Evolutionary conservation across 139 green algal genomes (phyloP), one percentile per base, ranked within the genome.

Genomic region (Parachlorella kessleri): DNA sequence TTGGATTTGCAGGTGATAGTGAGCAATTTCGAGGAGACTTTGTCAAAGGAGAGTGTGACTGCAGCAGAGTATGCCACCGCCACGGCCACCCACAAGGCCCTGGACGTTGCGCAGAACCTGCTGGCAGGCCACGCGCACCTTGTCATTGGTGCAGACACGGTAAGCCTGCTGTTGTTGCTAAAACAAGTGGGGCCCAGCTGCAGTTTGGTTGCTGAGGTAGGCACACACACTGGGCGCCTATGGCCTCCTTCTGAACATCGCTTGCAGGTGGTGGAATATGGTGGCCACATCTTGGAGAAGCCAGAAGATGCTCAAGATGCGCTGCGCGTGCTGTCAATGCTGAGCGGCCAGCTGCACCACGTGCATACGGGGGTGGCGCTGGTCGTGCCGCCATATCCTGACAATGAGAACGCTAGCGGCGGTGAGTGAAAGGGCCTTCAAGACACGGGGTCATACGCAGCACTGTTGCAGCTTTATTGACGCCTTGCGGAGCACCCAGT

Each of bases 311-410:
- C 74, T 0, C 63, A 36, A 0, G 86, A 98, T 55, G 94, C 94
- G 1, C 79, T 73, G 21, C 36, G 37, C 26, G 94, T 97, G 92
- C 83, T 98, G 30, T 26, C 6, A 69, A 89, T 80, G 69, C 83
- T 97, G 33, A 92, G 85, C 38, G 92, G 92, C 0, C 63, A 30
- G 9, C 69, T 66, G 10, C 94, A 98, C 76, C 67, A 84, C 8
- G 94, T 98, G 33, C 93, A 98, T 82, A 98, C 95, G 9, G 95
- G 94, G 6, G 88, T 97, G 8, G 88, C 84, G 24, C 82, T 98
- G 18, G 77, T 94, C 24, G 72, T 96, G 28, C 86, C 87, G 14
- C 55, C 54, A 73, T 21, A 28, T n/a, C n/a, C n/a, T n/a, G n/a
- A n/a, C n/a, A n/a, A n/a, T n/a, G n/a, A n/a, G n/a, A n/a, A n/a